phyloP scores from a whole-genome alignment of 345 rosid species.

The Hypericum perforatum region DNA sequence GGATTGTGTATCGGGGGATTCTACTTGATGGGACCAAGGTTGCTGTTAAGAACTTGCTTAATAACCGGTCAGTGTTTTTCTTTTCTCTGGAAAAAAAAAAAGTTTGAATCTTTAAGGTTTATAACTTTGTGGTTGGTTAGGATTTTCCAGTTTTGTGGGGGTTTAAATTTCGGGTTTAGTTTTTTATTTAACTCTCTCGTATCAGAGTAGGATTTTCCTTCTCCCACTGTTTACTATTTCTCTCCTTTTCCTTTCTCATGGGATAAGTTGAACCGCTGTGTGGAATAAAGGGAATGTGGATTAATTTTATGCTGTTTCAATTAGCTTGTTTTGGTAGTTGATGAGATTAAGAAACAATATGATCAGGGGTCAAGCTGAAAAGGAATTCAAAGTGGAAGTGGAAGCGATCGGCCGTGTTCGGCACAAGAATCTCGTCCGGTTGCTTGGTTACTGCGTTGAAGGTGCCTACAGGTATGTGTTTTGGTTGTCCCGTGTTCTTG shows the following conservation, averaged over 20 bases:
- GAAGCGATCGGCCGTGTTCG: slow-evolving; percentile 89
- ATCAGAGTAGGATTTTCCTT: too few species aligned
- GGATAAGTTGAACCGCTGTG: too few species aligned
- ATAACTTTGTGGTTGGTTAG: background rate
- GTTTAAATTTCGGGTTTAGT: too few species aligned
- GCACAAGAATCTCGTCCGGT: slow-evolving; percentile 86
- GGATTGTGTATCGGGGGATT: slow-evolving; percentile 79
- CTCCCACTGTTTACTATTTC: too few species aligned
- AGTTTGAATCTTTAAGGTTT: background rate
- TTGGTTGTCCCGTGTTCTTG: background rate
- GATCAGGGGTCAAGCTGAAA: slow-evolving; percentile 93
- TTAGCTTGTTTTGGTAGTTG: slow-evolving; percentile 1
- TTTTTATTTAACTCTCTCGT: too few species aligned
- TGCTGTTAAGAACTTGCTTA: slow-evolving; percentile 85
- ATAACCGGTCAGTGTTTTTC: slow-evolving; percentile 49
- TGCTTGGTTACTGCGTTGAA: slow-evolving; percentile 89
- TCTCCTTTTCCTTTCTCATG: too few species aligned
- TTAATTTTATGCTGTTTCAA: background rate
- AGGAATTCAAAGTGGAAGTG: slow-evolving; percentile 93
- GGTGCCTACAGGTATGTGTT: slow-evolving; percentile 74
- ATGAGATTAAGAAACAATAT: slow-evolving; percentile 8
- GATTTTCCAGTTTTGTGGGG: too few species aligned
- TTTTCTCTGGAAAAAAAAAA: background rate
- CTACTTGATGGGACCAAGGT: slow-evolving; percentile 67
- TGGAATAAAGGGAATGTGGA: too few species aligned